Conservation (phyloP, 2,329 filamentous ascomycete species). For the Botrytis medusae region DNA sequence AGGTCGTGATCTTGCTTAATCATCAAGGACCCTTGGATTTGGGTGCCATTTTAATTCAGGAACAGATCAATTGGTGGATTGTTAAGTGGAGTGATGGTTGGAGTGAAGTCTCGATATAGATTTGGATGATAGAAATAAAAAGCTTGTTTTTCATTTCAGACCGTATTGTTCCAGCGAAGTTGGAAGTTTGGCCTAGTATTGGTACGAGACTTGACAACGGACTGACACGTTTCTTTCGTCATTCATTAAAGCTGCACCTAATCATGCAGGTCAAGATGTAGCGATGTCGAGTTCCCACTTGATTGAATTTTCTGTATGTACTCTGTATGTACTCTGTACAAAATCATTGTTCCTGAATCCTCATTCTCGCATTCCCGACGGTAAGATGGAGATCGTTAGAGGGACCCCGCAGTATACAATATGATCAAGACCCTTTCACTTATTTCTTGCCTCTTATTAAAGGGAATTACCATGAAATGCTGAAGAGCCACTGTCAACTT, state of each 20-base stretch:
- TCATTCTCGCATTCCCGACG: not conserved
- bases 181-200: not conserved
- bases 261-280: conserved; percentile 17
- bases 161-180: not conserved
- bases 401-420: conserved; percentile 2
- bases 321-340: not conserved
- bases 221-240: conserved; percentile 14
- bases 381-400: not conserved
- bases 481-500: not conserved
- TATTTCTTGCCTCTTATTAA: not conserved
- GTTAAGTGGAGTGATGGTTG: not conserved
- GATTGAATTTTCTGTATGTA: not conserved
- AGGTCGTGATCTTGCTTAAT: not conserved
- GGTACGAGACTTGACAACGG: not conserved
- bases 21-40: not conserved
- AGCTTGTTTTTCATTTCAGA: conserved; percentile 1
- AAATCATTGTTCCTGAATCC: conserved; percentile 6
- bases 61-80: conserved; percentile 10
- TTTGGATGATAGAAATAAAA: not conserved
- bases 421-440: not conserved
- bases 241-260: not conserved
- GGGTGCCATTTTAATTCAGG: conserved; percentile 1
- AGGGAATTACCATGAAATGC: not conserved
- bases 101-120: conserved; percentile 15
- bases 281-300: conserved; percentile 2